Conservation (phyloP, 2,329 filamentous ascomycete genomes). For the Colletotrichum chrysophilum region DNA sequence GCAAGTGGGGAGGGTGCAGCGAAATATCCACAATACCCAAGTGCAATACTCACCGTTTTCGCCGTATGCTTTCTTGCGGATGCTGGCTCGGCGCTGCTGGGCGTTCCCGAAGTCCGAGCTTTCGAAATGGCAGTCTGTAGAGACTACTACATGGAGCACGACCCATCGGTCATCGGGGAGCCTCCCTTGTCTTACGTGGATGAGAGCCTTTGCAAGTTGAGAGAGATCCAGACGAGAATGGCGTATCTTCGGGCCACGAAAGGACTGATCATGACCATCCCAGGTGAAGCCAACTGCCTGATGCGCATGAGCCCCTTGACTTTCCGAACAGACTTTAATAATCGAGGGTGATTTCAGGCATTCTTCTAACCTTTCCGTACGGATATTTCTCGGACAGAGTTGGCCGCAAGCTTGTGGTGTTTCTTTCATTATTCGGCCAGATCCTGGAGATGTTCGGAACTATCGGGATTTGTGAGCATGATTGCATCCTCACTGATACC, state of each 20-base stretch:
- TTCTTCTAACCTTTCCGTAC: neutral
- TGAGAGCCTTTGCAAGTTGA: neutral
- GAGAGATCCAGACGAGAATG: neutral
- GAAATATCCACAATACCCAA: neutral
- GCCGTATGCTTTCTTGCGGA: neutral
- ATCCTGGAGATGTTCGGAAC: neutral
- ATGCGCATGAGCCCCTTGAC: neutral
- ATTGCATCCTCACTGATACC: neutral
- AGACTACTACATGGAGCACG: neutral
- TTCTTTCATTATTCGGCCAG: neutral
- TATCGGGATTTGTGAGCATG: neutral
- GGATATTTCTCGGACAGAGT: neutral
- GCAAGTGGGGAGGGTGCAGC: neutral
- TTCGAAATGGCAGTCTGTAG: neutral
- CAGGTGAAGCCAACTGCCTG: neutral
- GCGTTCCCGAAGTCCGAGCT: neutral
- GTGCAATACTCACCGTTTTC: neutral
- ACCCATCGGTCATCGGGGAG: neutral
- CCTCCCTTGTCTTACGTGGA: neutral
- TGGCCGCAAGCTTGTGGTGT: neutral
- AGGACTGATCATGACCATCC: neutral
- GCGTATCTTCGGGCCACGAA: neutral
- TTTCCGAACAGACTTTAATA: neutral
- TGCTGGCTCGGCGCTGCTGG: neutral
- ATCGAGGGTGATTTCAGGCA: neutral